These are phyloP conservation scores for Candida suzukii DNA, from an alignment of 805 yeast species.

Conservation along the genomic window DNA sequence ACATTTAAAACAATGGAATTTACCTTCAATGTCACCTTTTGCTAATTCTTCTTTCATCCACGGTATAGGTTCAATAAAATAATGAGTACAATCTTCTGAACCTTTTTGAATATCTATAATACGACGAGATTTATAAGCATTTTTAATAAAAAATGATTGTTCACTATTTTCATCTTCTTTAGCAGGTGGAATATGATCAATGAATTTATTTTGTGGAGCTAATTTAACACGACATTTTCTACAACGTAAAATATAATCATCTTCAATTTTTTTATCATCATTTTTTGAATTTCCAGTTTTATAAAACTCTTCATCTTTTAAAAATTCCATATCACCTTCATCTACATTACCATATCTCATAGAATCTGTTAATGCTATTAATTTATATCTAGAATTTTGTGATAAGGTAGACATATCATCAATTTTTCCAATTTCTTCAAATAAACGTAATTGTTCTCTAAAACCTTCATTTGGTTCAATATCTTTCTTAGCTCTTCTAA, in stretches of 20 bases:
- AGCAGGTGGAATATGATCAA: constrained; percentile 57
- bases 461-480: constrained; percentile 74
- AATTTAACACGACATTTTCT: constrained; percentile 71
- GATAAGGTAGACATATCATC: constrained; percentile 26
- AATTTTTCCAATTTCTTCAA: constrained; percentile 34
- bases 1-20: constrained; percentile 80
- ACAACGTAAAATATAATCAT: constrained; percentile 51
- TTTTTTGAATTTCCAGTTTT: not conserved
- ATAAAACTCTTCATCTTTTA: not conserved
- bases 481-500: constrained; percentile 52
- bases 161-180: constrained; percentile 42
- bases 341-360: constrained; percentile 10
- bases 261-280: constrained; percentile 8
- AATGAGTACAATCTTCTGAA: constrained; percentile 67
- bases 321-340: not conserved
- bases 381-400: constrained; percentile 29
- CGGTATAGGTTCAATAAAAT: constrained; percentile 76
- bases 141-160: constrained; percentile 59
- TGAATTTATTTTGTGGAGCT: constrained; percentile 56
- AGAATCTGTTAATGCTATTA: constrained; percentile 32
- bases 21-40: constrained; percentile 78
- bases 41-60: constrained; percentile 88
- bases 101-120: constrained; percentile 54
- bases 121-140: constrained; percentile 54
- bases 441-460: constrained; percentile 61